Evolutionary conservation across 176 grass and related monocot genomes (phyloP), one percentile per base, ranked within the genome.

Genomic region (Oryza australiensis): DNA sequence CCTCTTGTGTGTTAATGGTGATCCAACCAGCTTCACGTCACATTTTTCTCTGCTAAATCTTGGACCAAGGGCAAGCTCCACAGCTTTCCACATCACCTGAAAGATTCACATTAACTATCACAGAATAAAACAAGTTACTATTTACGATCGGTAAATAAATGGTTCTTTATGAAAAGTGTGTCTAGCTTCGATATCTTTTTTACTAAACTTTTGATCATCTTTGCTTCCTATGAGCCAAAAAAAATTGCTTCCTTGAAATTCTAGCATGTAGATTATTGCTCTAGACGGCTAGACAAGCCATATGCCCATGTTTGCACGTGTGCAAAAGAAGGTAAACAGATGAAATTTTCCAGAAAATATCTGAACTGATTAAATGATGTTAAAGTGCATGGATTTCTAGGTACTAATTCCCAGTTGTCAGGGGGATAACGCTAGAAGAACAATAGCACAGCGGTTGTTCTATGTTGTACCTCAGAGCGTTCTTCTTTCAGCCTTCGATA

Each of bases 1-100:
- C 80, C 93, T 83, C 73, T 55, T 89, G 66, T 99, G 96, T 0
- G 96, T 99, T 33, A 99, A 46, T 14, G 96, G 96, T 1, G 96
- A 87, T 72, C 96, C 96, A 0, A 95, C 83, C 80, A 93, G 80
- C 82, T 95, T 95, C 73, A 95, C 93, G 0, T 99, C 91, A 9
- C 96, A 99, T 74, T 88, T 95, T 65, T 91, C 91, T 3, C 91
- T 83, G 66, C 81, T 84, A 86, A 95, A 99, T 43, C 83, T 88
- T 26, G 93, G 90, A 37, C 96, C 96, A 22, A 99, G 75, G 29
- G 79, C 90, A 49, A 94, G 86, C 75, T 95, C 93, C 63, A 92
- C 93, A 14, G 96, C 93, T 84, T 88, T 93, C 91, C 96, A 99
- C 91, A 99, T 92, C 79, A 99, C 93, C 96, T 95, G 76, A 59